phyloP scores from a whole-genome alignment of 495 filamentous ascomycete genomes.

The Penicillium bialowiezense region DNA sequence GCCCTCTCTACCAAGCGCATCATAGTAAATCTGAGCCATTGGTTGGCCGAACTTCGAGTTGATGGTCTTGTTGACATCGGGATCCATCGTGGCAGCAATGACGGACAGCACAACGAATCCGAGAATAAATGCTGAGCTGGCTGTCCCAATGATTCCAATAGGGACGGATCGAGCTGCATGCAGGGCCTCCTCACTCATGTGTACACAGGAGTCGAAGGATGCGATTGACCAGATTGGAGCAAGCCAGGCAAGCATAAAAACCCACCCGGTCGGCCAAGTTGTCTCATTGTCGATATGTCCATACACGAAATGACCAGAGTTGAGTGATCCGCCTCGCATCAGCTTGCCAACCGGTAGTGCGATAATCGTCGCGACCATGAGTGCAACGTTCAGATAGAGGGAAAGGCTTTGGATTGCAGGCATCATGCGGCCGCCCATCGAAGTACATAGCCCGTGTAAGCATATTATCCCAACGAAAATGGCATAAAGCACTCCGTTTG shows the following conservation, averaged over 20 bases:
- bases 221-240: slow-evolving; percentile 67
- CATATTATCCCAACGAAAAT: slow-evolving; percentile 59
- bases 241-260: slow-evolving; percentile 65
- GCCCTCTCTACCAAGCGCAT: slow-evolving; percentile 39
- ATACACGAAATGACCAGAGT: slow-evolving; percentile 38
- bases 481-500: slow-evolving; percentile 57
- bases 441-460: slow-evolving; percentile 54
- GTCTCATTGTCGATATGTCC: slow-evolving; percentile 51
- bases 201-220: slow-evolving; percentile 50
- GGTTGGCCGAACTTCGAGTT: slow-evolving; percentile 39
- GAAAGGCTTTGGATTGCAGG: slow-evolving; percentile 62
- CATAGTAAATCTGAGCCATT: slow-evolving; percentile 48
- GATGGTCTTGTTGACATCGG: slow-evolving; percentile 24
- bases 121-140: slow-evolving; percentile 35
- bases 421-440: slow-evolving; percentile 55
- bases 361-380: slow-evolving; percentile 64
- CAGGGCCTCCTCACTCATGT: slow-evolving; percentile 62
- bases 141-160: slow-evolving; percentile 52
- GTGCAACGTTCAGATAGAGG: slow-evolving; percentile 58
- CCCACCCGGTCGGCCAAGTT: slow-evolving; percentile 58
- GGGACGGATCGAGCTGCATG: slow-evolving; percentile 62
- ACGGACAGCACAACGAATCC: slow-evolving; percentile 54
- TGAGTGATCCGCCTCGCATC: slow-evolving; percentile 27
- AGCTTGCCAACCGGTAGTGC: slow-evolving; percentile 60
- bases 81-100: slow-evolving; percentile 41